Base-by-base conservation (phyloP, 2,329 filamentous ascomycete genomes). In the Colletotrichum sp. region DNA sequence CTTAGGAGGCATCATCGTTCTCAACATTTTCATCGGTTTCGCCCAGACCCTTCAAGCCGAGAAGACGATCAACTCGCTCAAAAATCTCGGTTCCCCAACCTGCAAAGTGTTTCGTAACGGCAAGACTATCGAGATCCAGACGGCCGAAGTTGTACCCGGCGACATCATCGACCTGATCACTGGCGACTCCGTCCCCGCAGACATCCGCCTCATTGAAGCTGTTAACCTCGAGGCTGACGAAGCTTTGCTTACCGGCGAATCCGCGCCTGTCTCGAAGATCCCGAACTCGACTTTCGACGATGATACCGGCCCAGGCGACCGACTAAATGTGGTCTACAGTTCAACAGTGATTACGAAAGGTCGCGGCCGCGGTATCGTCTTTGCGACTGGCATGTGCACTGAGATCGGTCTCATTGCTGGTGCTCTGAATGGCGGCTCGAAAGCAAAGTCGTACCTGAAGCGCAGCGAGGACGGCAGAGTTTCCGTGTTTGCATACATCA, bases 181-280 rank as follows among this genome's bases (percentile, higher is more conserved):
- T 2, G 91, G 91, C 58, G 91, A 92, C 78, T 91, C 90, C n/a
- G 86, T 93, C 30, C 91, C 91, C 27, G 91, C 91, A 7, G 91
- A 93, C 78, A 82, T 93, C 6, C 87, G 90, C 66, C 80, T 89
- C 4, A 78, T 92, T 48, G 89, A 92, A 77, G 89, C 87, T 27
- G 89, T 93, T 85, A 94, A 94, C 82, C 88, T 93, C 55, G 92
- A 93, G 78, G 93, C 91, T 77, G 93, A 95, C 76, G 91, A 93
- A 81, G 91, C 91, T 2, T 86, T 92, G 25, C 87, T 93, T 13
- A 93, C 92, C 3, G 92, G 92, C 66, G 92, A 93, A 81, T 92
- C 91, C 9, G 84, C 92, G 0, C 91, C 91, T 22, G 89, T 92
- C 3, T 86, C 85, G 80, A 90, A 93, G 84, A 85, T 89, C 78